Percentiles rank a stretch among this genome's conserved stretches.
Conservation (phyloP, 2,329 filamentous ascomycete species). For the Microdochium paspali region DNA sequence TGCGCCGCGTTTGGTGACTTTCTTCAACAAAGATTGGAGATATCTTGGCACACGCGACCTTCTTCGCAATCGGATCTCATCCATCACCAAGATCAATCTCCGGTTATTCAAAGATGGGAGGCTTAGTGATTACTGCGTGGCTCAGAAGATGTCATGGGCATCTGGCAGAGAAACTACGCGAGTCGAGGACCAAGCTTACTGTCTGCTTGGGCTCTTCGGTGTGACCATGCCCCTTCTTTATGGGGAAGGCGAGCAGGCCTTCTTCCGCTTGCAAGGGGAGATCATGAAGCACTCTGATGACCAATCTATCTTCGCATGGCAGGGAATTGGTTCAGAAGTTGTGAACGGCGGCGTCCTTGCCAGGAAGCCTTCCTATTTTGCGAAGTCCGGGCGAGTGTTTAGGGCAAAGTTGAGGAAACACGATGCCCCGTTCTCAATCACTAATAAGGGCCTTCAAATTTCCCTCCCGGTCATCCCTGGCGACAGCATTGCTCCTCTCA, state of each 20-base stretch:
- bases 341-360: not conserved
- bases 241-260: slow-evolving; percentile 3
- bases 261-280: slow-evolving; percentile 3
- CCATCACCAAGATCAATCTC: not conserved
- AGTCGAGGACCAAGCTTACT: slow-evolving; percentile 6
- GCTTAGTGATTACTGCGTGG: slow-evolving; percentile 2
- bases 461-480: not conserved
- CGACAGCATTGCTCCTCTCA: not conserved
- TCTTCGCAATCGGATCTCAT: not conserved
- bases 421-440: not conserved
- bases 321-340: not conserved
- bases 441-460: not conserved
- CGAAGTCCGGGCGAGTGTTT: not conserved
- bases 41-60: not conserved
- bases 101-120: not conserved
- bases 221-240: slow-evolving; percentile 6
- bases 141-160: slow-evolving; percentile 7
- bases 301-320: slow-evolving; percentile 2
- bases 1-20: not conserved
- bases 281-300: slow-evolving; percentile 1
- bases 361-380: not conserved
- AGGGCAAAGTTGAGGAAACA: not conserved
- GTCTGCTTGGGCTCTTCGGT: slow-evolving; percentile 5
- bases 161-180: slow-evolving; percentile 4
- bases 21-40: not conserved